Evolutionary conservation across 768 basidiomycete genomes (phyloP).

Genomic region (Lactarius hengduanensis): DNA sequence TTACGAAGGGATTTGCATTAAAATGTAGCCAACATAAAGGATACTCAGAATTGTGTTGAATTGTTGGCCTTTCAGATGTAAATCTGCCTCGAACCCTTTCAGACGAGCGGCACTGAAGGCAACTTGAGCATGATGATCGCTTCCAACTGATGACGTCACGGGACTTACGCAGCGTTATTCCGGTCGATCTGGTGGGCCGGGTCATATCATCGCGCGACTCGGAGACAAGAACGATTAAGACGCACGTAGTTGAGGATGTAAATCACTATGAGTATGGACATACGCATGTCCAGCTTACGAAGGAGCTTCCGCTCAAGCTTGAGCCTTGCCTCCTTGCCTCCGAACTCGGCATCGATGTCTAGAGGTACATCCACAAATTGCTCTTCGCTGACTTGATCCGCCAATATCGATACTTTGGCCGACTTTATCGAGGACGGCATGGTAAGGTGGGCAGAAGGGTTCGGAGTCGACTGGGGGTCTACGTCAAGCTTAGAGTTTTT

Average conservation of each 20-base stretch:
- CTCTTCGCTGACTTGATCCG: not conserved
- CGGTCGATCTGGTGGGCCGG: slow-evolving; percentile 54
- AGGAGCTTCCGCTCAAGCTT: slow-evolving; percentile 45
- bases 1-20: slow-evolving; percentile 79
- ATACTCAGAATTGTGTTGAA: slow-evolving; percentile 69
- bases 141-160: not conserved
- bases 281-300: slow-evolving; percentile 43
- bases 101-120: slow-evolving; percentile 62
- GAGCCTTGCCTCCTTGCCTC: slow-evolving; percentile 40
- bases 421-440: slow-evolving; percentile 27
- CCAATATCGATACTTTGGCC: not conserved
- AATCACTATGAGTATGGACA: slow-evolving; percentile 45
- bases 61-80: slow-evolving; percentile 57
- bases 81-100: slow-evolving; percentile 67
- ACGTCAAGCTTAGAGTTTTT: not conserved
- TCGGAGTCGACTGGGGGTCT: not conserved
- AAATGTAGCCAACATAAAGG: slow-evolving; percentile 68
- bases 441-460: not conserved
- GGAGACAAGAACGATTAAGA: not conserved
- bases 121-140: not conserved
- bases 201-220: slow-evolving; percentile 1
- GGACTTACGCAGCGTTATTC: slow-evolving; percentile 62
- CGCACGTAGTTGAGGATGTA: slow-evolving; percentile 50
- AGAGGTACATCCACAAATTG: not conserved
- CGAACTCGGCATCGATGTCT: slow-evolving; percentile 38